These are phyloP conservation scores for Stramenopiles sp. DNA, from an alignment of 352 stramenopile species.

Conservation along the genomic window DNA sequence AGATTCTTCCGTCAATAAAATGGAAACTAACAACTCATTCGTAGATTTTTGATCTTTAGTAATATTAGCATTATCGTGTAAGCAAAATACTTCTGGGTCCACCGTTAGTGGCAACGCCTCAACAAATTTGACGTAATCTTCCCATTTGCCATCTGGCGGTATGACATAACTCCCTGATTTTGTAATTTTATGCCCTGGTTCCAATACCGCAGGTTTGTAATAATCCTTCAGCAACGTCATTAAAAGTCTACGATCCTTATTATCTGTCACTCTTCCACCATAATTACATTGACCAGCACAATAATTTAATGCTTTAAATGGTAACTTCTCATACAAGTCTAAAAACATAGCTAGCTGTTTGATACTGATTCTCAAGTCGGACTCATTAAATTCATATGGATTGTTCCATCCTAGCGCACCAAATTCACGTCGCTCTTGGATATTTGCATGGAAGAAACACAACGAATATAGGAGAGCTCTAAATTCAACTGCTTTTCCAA, in stretches of 20 bases:
- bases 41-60: conserved; percentile 83
- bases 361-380: conserved; percentile 68
- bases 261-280: conserved; percentile 78
- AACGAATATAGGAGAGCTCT: conserved; percentile 61
- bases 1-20: conserved; percentile 67
- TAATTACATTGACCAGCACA: conserved; percentile 88
- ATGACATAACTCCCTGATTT: conserved; percentile 41
- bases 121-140: conserved; percentile 45
- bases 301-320: conserved; percentile 71
- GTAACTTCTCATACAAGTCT: conserved; percentile 64
- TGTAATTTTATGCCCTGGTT: conserved; percentile 38
- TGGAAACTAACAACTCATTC: conserved; percentile 63
- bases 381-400: conserved; percentile 85
- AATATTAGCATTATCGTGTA: conserved; percentile 79
- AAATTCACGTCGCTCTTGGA: conserved; percentile 72
- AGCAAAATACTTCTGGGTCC: conserved; percentile 65
- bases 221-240: conserved; percentile 32
- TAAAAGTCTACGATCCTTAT: conserved; percentile 81
- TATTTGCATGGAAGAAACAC: conserved; percentile 80
- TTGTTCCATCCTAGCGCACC: conserved; percentile 82
- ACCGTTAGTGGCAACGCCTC: conserved; percentile 59
- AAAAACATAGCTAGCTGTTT: conserved; percentile 76
- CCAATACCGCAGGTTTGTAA: conserved; percentile 42
- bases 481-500: conserved; percentile 42
- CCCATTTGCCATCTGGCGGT: conserved; percentile 42